Conservation (phyloP, 2,329 filamentous ascomycete genomes). For the Bipolaris bicolor region DNA sequence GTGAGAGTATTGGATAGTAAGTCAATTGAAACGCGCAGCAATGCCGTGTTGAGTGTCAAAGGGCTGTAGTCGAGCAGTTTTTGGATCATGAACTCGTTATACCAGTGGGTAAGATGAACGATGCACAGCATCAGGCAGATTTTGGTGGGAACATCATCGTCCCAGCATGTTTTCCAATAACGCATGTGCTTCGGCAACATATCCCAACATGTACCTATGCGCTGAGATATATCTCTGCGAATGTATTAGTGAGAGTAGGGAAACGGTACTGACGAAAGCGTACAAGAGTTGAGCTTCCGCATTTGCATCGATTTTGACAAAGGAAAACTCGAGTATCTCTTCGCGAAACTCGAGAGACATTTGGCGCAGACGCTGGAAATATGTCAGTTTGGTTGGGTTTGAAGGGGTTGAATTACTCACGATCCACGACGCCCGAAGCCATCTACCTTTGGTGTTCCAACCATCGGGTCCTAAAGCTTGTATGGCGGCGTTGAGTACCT, state of each 20-base stretch:
- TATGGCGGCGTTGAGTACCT: conserved; percentile 23
- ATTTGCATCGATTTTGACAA: conserved; percentile 28
- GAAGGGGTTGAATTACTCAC: conserved; percentile 3
- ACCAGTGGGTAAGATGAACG: conserved; percentile 42
- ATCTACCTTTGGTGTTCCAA: conserved; percentile 50
- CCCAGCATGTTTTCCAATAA: conserved; percentile 41
- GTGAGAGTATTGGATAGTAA: conserved; percentile 37
- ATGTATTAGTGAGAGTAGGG: neutral
- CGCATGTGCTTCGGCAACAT: conserved; percentile 36
- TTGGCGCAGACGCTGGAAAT: conserved; percentile 27
- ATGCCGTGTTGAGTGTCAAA: conserved; percentile 30
- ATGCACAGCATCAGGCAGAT: conserved; percentile 45
- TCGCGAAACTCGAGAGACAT: conserved; percentile 37
- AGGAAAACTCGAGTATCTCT: conserved; percentile 42
- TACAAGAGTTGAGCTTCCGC: conserved; percentile 32
- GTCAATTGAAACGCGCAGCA: conserved; percentile 36
- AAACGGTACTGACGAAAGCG: neutral
- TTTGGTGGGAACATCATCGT: conserved; percentile 29
- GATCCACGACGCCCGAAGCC: conserved; percentile 38
- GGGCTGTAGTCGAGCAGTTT: conserved; percentile 38
- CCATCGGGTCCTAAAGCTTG: conserved; percentile 32
- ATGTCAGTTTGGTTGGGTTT: neutral
- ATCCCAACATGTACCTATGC: conserved; percentile 37
- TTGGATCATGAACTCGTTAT: conserved; percentile 47
- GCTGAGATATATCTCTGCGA: conserved; percentile 36